These are phyloP conservation scores for Houttuynia cordata DNA, from an alignment of 164 flowering plant genomes.

Conservation along the genomic window DNA sequence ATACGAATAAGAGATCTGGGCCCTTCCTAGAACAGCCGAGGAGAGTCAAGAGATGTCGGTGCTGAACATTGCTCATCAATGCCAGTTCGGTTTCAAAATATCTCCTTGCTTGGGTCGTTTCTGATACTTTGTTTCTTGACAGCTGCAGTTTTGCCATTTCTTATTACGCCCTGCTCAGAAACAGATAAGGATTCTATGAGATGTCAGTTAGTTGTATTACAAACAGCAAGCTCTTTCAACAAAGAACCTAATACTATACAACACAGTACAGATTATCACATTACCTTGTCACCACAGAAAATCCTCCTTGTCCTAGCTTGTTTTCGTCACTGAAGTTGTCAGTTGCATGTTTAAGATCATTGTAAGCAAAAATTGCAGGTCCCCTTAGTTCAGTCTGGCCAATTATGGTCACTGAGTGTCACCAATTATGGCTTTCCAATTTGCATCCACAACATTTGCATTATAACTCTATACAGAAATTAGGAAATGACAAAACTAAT, in stretches of 20 bases:
- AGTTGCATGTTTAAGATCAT: conserved; percentile 38
- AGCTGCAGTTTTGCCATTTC: conserved; percentile 42
- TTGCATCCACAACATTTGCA: too few species aligned
- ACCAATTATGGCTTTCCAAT: too few species aligned
- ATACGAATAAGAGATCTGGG: conserved; percentile 36
- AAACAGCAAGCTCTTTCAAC: too few species aligned
- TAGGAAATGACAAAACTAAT: too few species aligned
- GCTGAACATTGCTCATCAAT: conserved; percentile 51
- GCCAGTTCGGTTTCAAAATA: conserved; percentile 39
- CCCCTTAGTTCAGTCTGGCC: conserved; percentile 27
- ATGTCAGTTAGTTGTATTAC: too few species aligned
- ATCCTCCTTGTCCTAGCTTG: conserved; percentile 53
- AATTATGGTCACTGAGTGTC: background rate
- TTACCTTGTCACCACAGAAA: conserved; percentile 58
- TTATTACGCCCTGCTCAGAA: conserved; percentile 26
- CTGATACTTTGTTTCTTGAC: conserved; percentile 33
- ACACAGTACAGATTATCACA: too few species aligned
- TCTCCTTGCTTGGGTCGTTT: conserved; percentile 19
- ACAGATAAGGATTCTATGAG: background rate
- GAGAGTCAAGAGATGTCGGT: conserved; percentile 45
- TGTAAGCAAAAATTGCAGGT: conserved; percentile 26
- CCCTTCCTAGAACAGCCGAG: conserved; percentile 51
- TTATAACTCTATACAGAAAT: too few species aligned
- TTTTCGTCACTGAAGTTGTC: conserved; percentile 32
- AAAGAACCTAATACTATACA: too few species aligned